Percentiles rank a stretch among this genome's conserved stretches.
Conservation (phyloP, 495 filamentous ascomycete genomes). For the Penicillium maclennaniae region DNA sequence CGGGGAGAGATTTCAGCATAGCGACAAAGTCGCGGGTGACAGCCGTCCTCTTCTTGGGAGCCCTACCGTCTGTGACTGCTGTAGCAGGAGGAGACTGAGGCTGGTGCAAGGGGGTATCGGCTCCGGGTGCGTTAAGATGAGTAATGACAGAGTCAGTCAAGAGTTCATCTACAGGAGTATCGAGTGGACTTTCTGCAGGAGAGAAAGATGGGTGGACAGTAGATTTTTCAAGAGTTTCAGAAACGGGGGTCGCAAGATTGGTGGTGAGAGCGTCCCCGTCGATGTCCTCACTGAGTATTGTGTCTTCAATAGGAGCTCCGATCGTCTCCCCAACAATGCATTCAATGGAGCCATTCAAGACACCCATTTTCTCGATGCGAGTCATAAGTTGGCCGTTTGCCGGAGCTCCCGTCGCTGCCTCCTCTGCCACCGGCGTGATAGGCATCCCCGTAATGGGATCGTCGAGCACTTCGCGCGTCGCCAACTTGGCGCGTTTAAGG, state of each 20-base stretch:
- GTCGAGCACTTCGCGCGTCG: background rate
- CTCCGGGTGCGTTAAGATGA: background rate
- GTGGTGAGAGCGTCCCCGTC: constrained; percentile 3
- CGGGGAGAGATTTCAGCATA: constrained; percentile 12
- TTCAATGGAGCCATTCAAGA: constrained; percentile 7
- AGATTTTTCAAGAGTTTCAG: constrained; percentile 7
- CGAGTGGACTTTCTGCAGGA: constrained; percentile 7
- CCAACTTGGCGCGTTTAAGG: constrained; percentile 4
- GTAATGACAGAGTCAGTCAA: constrained; percentile 1
- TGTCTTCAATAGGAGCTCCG: background rate
- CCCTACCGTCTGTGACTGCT: background rate
- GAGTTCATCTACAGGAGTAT: constrained; percentile 5
- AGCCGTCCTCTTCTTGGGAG: background rate
- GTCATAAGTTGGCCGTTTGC: background rate
- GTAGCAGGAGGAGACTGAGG: constrained; percentile 2
- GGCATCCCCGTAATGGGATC: constrained; percentile 7
- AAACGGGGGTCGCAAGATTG: constrained; percentile 12
- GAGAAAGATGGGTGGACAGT: constrained; percentile 5
- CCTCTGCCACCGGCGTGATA: constrained; percentile 16
- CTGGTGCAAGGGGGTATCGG: constrained; percentile 3
- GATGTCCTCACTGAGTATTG: background rate
- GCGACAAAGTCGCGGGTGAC: constrained; percentile 9
- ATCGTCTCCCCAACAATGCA: background rate
- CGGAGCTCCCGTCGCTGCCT: background rate
- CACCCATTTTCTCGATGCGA: background rate